Conservation (phyloP, 1,284 basidiomycete genomes). For the Schizophyllum amplum region DNA sequence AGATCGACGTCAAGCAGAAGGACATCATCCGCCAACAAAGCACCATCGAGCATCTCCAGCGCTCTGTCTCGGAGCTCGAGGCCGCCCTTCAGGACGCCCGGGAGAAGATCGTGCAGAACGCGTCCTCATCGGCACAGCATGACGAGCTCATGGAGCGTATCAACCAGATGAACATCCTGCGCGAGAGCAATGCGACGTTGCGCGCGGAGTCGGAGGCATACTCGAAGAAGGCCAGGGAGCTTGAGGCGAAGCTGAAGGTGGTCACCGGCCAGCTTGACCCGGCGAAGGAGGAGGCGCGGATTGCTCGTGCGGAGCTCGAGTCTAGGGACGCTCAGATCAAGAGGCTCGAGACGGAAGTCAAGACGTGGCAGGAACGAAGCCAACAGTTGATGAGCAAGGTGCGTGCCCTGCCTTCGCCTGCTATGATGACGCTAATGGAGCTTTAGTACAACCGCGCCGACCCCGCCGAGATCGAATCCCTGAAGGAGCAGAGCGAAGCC, state of each 20-base stretch:
- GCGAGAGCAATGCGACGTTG: slow-evolving; percentile 84
- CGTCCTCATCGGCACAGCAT: slow-evolving; percentile 74
- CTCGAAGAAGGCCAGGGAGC: slow-evolving; percentile 53
- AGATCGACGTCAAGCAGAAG: slow-evolving; percentile 80
- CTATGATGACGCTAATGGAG: slow-evolving; percentile 5
- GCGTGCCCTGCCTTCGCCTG: slow-evolving; percentile 1
- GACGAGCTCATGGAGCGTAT: slow-evolving; percentile 82
- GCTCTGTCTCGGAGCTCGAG: slow-evolving; percentile 63
- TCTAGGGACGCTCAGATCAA: slow-evolving; percentile 62
- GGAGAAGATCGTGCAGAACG: slow-evolving; percentile 60
- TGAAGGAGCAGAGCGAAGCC: slow-evolving; percentile 65
- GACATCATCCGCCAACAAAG: slow-evolving; percentile 70
- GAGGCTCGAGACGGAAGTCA: slow-evolving; percentile 72
- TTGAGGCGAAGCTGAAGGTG: slow-evolving; percentile 57
- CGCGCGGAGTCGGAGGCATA: slow-evolving; percentile 68
- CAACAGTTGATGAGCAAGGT: slow-evolving; percentile 76
- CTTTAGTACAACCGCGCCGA: slow-evolving; percentile 82
- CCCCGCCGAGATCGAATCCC: slow-evolving; percentile 76
- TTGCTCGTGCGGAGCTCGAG: slow-evolving; percentile 68
- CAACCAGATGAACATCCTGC: slow-evolving; percentile 79
- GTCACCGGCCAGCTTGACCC: slow-evolving; percentile 66
- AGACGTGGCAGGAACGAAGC: slow-evolving; percentile 82
- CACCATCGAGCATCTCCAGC: slow-evolving; percentile 68
- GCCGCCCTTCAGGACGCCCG: slow-evolving; percentile 62
- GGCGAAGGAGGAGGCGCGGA: slow-evolving; percentile 61